These are phyloP conservation scores for Ophiostoma australiae DNA, from an alignment of 2,329 filamentous ascomycete species.

Conservation along the genomic window DNA sequence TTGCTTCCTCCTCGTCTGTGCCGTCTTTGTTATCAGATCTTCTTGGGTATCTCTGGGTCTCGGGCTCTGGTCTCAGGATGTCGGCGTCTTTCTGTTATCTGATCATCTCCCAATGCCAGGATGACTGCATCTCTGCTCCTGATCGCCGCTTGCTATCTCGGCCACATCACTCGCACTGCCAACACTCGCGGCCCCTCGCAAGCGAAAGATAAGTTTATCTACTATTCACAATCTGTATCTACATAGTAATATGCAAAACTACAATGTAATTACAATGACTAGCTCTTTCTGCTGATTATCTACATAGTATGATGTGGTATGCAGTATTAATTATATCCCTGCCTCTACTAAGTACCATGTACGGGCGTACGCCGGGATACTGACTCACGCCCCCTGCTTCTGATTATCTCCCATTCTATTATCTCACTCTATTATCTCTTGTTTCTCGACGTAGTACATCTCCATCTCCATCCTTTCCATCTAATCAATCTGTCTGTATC, in stretches of 20 bases:
- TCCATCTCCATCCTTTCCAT: constrained; percentile 3
- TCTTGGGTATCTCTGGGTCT: neutral
- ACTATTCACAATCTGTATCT: too few species aligned
- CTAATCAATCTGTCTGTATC: constrained; percentile 9
- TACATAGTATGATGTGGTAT: too few species aligned
- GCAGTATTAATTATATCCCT: too few species aligned
- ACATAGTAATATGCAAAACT: too few species aligned
- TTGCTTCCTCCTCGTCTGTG: neutral
- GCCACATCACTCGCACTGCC: neutral
- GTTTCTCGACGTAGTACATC: neutral
- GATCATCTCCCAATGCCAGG: neutral
- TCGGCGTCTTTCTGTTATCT: neutral
- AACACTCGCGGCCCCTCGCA: neutral
- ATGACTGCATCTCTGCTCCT: neutral
- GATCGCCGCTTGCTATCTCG: neutral
- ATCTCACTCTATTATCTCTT: neutral
- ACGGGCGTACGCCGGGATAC: neutral
- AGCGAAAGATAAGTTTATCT: too few species aligned
- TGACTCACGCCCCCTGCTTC: neutral
- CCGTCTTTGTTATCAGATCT: neutral
- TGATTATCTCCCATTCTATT: constrained; percentile 9
- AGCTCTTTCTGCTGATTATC: neutral
- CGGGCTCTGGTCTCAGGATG: neutral
- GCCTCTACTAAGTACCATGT: too few species aligned
- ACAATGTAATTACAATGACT: neutral